Percentiles rank a stretch among this genome's conserved stretches.
Evolutionary conservation across 2,329 filamentous ascomycete species (phyloP).

Genomic region (Sporothrix globosa): DNA sequence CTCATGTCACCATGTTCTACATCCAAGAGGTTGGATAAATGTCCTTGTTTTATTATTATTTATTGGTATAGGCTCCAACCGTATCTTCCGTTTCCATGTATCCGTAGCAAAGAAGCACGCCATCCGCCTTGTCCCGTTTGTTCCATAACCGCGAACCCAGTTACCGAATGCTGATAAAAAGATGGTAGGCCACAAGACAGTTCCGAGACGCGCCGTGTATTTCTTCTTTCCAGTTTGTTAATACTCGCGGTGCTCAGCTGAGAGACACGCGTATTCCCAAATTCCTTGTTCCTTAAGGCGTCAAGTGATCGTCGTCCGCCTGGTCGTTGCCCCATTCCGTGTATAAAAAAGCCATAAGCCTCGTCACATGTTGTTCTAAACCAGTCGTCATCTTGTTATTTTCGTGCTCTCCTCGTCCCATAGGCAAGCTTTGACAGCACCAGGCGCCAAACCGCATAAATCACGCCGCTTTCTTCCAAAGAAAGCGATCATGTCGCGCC

Average conservation of each 20-base stretch:
- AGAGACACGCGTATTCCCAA: not conserved
- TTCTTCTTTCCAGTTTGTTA: not conserved
- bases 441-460: not conserved
- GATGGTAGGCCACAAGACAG: not conserved
- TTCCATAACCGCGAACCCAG: not conserved
- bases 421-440: not conserved
- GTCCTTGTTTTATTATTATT: not conserved
- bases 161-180: not conserved
- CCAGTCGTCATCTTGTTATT: not conserved
- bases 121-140: not conserved
- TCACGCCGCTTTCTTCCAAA: not conserved
- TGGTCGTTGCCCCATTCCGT: not conserved
- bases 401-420: not conserved
- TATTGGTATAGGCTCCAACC: not conserved
- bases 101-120: not conserved
- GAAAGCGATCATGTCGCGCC: not conserved
- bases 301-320: not conserved
- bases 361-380: not conserved
- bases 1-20: not conserved
- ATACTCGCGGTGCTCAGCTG: not conserved
- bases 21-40: not conserved
- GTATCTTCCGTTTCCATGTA: not conserved
- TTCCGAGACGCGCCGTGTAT: not conserved
- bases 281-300: not conserved
- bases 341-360: not conserved